These are phyloP conservation scores for Cyberlindnera nakhonratchasimensis DNA, from an alignment of 805 yeast species.

Conservation along the genomic window DNA sequence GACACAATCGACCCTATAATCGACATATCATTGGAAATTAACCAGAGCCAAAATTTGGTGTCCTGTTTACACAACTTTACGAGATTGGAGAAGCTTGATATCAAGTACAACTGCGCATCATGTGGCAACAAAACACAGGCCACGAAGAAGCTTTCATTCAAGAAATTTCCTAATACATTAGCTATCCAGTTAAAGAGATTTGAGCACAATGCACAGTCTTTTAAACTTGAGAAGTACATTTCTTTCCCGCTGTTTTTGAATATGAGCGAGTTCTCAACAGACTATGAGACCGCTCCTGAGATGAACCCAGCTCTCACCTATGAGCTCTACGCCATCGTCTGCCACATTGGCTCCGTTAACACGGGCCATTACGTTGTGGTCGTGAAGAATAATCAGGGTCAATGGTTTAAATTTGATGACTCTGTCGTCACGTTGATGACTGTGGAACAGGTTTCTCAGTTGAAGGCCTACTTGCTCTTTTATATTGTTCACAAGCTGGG, in stretches of 20 bases:
- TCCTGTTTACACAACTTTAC: conserved; percentile 79
- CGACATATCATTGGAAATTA: conserved; percentile 80
- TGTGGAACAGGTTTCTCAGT: conserved; percentile 58
- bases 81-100: conserved; percentile 69
- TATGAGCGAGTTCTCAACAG: conserved; percentile 54
- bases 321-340: conserved; percentile 82
- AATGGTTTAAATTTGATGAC: conserved; percentile 93
- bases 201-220: conserved; percentile 35
- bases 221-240: conserved; percentile 75
- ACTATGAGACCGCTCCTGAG: conserved; percentile 18
- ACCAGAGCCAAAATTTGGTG: conserved; percentile 41
- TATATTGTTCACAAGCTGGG: conserved; percentile 42
- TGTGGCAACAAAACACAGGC: conserved; percentile 67
- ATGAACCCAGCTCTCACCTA: conserved; percentile 46
- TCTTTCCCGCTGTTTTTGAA: conserved; percentile 70
- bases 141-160: conserved; percentile 65
- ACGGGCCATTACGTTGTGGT: conserved; percentile 93
- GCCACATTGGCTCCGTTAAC: conserved; percentile 89
- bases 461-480: conserved; percentile 79
- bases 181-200: conserved; percentile 80
- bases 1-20: conserved; percentile 82
- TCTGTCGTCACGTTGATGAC: conserved; percentile 67
- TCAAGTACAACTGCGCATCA: conserved; percentile 61
- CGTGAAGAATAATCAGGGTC: conserved; percentile 65
- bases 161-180: conserved; percentile 70